Conservation (phyloP, 805 yeast species). For the Candida coleopterorum region DNA sequence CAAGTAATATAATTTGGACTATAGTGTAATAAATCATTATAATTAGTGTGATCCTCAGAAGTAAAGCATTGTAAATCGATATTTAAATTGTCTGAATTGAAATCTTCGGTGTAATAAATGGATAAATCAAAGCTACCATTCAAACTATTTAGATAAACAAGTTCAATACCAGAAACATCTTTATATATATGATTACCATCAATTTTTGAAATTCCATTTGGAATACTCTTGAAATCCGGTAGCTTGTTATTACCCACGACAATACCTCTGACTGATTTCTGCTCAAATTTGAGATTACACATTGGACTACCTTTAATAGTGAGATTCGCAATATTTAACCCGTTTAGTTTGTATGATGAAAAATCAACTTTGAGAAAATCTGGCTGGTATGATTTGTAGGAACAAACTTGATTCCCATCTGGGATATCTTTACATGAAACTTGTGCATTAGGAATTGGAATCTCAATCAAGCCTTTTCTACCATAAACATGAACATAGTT, state of each 20-base stretch:
- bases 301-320: slow-evolving; percentile 46
- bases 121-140: slow-evolving; percentile 57
- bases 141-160: slow-evolving; percentile 59
- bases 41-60: slow-evolving; percentile 77
- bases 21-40: slow-evolving; percentile 62
- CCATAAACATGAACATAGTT: slow-evolving; percentile 53
- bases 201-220: slow-evolving; percentile 44
- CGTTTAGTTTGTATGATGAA: slow-evolving; percentile 50
- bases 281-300: slow-evolving; percentile 53
- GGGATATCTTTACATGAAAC: slow-evolving; percentile 31
- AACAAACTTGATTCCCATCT: slow-evolving; percentile 52
- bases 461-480: slow-evolving; percentile 45
- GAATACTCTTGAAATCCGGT: slow-evolving; percentile 19
- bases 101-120: slow-evolving; percentile 69
- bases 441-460: slow-evolving; percentile 55
- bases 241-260: slow-evolving; percentile 41
- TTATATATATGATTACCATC: slow-evolving; percentile 47
- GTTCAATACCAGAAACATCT: slow-evolving; percentile 58
- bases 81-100: slow-evolving; percentile 33
- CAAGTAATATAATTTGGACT: slow-evolving; percentile 62
- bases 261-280: slow-evolving; percentile 47
- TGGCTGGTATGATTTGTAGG: slow-evolving; percentile 47
- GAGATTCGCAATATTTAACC: slow-evolving; percentile 62
- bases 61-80: slow-evolving; percentile 66
- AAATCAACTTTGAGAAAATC: slow-evolving; percentile 38